Conservation (phyloP, 148 eudicot species). For the Linanthus parryae region DNA sequence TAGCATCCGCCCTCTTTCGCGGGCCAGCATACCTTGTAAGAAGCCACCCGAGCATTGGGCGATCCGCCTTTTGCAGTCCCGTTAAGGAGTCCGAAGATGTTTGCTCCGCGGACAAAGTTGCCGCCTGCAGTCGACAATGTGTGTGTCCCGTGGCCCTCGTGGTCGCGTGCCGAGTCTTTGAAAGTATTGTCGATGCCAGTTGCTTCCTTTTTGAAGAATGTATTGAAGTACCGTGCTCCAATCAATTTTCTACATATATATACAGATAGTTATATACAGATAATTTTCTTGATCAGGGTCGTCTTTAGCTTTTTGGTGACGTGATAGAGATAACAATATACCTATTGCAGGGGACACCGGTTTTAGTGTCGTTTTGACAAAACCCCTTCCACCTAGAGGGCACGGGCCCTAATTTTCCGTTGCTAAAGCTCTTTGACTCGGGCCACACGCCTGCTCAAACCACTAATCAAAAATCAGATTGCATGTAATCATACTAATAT, state of each 20-base stretch:
- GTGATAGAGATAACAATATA: neutral
- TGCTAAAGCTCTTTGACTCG: no score
- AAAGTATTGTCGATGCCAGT: no score
- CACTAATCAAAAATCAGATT: neutral
- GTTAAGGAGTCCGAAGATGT: no score
- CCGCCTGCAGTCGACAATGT: constrained; percentile 80
- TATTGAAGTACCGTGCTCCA: constrained; percentile 57
- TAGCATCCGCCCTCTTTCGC: constrained; percentile 23
- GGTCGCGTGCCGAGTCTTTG: constrained; percentile 33
- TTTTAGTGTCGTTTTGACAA: no score
- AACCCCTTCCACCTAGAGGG: no score
- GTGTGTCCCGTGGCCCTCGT: constrained; percentile 62
- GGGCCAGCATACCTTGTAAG: constrained; percentile 68
- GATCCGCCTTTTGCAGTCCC: no score
- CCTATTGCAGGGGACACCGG: no score
- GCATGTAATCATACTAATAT: neutral
- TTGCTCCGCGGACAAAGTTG: no score
- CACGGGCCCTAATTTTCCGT: no score
- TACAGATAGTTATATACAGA: neutral
- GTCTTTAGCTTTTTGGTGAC: neutral
- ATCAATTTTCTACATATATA: constrained; percentile 50
- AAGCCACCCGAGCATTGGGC: constrained; percentile 62
- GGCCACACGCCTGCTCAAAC: no score
- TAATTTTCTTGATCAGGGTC: neutral
- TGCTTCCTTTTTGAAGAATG: constrained; percentile 16